Conservation (phyloP, 140 eudicot species). For the Erigeron philadelphicus region DNA sequence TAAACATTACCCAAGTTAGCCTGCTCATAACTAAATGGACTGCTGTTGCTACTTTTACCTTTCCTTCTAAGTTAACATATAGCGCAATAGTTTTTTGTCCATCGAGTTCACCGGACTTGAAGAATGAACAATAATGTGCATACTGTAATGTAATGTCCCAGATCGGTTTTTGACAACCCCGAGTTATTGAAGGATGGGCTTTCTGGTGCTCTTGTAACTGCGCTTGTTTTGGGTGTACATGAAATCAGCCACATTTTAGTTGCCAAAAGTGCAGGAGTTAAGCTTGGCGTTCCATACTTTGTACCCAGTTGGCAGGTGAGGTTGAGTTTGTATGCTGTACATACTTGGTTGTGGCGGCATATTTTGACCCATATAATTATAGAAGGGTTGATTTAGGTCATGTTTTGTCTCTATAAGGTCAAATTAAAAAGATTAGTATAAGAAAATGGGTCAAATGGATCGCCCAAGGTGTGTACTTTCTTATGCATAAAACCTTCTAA, state of each 20-base stretch:
- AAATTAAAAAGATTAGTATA: not conserved
- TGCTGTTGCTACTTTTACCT: too few relatives aligned
- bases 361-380: not conserved
- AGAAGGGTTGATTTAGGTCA: not conserved
- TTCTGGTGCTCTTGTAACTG: constrained; percentile 96
- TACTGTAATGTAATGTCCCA: constrained; percentile 33
- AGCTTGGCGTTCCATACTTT: constrained; percentile 80
- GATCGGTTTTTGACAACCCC: constrained; percentile 71
- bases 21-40: too few relatives aligned
- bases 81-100: not conserved
- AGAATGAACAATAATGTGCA: constrained; percentile 14
- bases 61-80: not conserved
- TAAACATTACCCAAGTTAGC: not conserved
- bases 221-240: constrained; percentile 75
- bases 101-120: not conserved
- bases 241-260: constrained; percentile 81
- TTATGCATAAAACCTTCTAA: not conserved
- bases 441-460: not conserved
- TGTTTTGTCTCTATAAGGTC: not conserved
- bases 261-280: constrained; percentile 69
- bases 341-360: not conserved
- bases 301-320: constrained; percentile 99
- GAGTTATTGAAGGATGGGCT: constrained; percentile 76
- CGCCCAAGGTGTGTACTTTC: not conserved
- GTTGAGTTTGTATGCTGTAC: constrained; percentile 1